Evolutionary conservation across 371 early-diverging fungal species (phyloP).

Genomic region (Mortierella sp.): DNA sequence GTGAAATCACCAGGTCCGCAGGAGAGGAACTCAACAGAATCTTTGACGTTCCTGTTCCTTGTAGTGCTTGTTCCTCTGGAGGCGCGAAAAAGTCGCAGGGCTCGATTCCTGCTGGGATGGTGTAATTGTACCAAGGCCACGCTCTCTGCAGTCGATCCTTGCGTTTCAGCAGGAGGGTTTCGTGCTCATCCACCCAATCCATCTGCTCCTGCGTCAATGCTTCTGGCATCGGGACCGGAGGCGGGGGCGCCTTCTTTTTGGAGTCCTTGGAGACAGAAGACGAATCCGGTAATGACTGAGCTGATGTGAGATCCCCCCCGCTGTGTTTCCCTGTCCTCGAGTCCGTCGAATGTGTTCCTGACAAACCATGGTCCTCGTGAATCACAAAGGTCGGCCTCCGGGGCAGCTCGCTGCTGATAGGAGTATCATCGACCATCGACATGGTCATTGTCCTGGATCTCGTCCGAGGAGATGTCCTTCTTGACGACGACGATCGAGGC

Average conservation of each 20-base stretch:
- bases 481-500: conserved; percentile 15
- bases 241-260: not conserved
- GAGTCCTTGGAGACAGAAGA: not conserved
- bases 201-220: conserved; percentile 44
- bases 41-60: not conserved
- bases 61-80: not conserved
- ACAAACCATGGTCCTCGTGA: conserved; percentile 13
- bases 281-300: not conserved
- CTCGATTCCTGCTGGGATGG: conserved; percentile 45
- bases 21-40: conserved; percentile 24
- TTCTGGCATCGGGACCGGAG: conserved; percentile 30
- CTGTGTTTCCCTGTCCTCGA: not conserved
- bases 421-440: conserved; percentile 20
- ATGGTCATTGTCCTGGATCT: conserved; percentile 38
- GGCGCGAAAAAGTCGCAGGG: conserved; percentile 45
- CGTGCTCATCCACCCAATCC: conserved; percentile 43
- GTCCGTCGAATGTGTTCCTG: not conserved
- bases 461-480: conserved; percentile 24
- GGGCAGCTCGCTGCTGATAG: not conserved
- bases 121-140: conserved; percentile 56
- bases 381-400: conserved; percentile 26
- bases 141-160: conserved; percentile 32
- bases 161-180: conserved; percentile 11
- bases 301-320: not conserved
- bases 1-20: conserved; percentile 9